A percentile compares a stretch with the other conserved stretches of the same genome.
Evolutionary conservation across 495 filamentous ascomycete genomes (phyloP).

Genomic region (Penicillium simplicissimum): DNA sequence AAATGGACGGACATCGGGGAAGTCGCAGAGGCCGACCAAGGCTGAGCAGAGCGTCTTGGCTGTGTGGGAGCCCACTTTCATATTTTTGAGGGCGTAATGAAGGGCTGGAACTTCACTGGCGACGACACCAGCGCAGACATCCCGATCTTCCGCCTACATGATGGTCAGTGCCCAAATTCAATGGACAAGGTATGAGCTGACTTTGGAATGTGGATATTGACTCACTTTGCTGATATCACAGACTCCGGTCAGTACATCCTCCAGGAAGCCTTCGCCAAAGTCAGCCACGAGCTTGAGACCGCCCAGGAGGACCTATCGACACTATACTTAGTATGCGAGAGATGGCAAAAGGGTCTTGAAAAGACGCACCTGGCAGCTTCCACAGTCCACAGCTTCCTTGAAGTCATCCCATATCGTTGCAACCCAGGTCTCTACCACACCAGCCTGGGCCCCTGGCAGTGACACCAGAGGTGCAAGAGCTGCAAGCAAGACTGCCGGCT

Average conservation of each 20-base stretch:
- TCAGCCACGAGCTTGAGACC: slow-evolving; percentile 47
- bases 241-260: slow-evolving; percentile 41
- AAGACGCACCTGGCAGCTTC: slow-evolving; percentile 20
- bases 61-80: slow-evolving; percentile 48
- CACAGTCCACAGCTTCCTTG: slow-evolving; percentile 26
- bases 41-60: slow-evolving; percentile 50
- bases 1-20: slow-evolving; percentile 43
- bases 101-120: slow-evolving; percentile 51
- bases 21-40: slow-evolving; percentile 51
- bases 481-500: slow-evolving; percentile 4
- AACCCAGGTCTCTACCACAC: slow-evolving; percentile 16
- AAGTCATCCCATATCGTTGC: slow-evolving; percentile 26
- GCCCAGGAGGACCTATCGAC: slow-evolving; percentile 40
- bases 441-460: slow-evolving; percentile 4
- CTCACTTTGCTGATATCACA: slow-evolving; percentile 47
- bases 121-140: slow-evolving; percentile 52
- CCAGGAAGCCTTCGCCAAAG: slow-evolving; percentile 45
- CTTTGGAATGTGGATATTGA: not conserved
- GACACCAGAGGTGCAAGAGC: slow-evolving; percentile 6
- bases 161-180: not conserved
- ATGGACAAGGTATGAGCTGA: not conserved
- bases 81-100: slow-evolving; percentile 44
- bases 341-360: no score
- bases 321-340: no score
- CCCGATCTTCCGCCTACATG: slow-evolving; percentile 42